phyloP scores from a whole-genome alignment of 2,329 filamentous ascomycete genomes.

The Aspergillus viridinutans region DNA sequence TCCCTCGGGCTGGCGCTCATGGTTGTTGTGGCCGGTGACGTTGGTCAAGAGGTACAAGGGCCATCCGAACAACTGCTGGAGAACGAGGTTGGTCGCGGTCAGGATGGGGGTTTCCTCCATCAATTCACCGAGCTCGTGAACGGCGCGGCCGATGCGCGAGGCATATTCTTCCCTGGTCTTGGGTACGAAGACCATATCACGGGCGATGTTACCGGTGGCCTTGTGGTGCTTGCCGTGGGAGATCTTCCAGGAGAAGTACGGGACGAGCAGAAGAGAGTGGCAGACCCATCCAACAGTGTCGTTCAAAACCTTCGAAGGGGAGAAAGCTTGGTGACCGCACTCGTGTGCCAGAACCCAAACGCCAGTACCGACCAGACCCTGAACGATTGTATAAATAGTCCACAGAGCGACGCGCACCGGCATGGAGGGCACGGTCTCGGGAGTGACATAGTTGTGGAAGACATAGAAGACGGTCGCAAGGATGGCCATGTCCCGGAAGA shows the following conservation, averaged over 20 bases:
- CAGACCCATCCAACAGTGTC: slow-evolving; percentile 88
- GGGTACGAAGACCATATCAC: slow-evolving; percentile 99
- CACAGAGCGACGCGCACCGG: slow-evolving; percentile 62
- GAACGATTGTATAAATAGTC: slow-evolving; percentile 70
- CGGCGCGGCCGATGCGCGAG: slow-evolving; percentile 65
- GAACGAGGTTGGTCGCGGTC: slow-evolving; percentile 68
- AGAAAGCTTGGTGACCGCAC: slow-evolving; percentile 96
- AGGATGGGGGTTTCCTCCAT: slow-evolving; percentile 90
- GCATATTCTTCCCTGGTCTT: slow-evolving; percentile 82
- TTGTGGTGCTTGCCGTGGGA: slow-evolving; percentile 99
- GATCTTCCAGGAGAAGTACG: slow-evolving; percentile 99
- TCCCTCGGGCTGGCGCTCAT: slow-evolving; percentile 85
- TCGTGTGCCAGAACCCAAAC: slow-evolving; percentile 97
- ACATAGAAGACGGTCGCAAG: slow-evolving; percentile 76
- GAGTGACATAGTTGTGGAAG: slow-evolving; percentile 86
- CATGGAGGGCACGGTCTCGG: slow-evolving; percentile 71
- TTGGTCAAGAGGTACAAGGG: slow-evolving; percentile 86
- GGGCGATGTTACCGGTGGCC: slow-evolving; percentile 92
- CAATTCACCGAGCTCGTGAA: slow-evolving; percentile 81
- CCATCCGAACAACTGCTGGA: slow-evolving; percentile 91
- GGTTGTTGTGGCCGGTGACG: slow-evolving; percentile 93
- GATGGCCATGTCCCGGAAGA: slow-evolving; percentile 71
- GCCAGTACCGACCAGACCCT: slow-evolving; percentile 90
- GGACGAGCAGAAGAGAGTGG: slow-evolving; percentile 83
- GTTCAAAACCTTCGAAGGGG: slow-evolving; percentile 83